These are phyloP conservation scores for Myriangium duriaei DNA, from an alignment of 2,329 filamentous ascomycete species.

Conservation along the genomic window DNA sequence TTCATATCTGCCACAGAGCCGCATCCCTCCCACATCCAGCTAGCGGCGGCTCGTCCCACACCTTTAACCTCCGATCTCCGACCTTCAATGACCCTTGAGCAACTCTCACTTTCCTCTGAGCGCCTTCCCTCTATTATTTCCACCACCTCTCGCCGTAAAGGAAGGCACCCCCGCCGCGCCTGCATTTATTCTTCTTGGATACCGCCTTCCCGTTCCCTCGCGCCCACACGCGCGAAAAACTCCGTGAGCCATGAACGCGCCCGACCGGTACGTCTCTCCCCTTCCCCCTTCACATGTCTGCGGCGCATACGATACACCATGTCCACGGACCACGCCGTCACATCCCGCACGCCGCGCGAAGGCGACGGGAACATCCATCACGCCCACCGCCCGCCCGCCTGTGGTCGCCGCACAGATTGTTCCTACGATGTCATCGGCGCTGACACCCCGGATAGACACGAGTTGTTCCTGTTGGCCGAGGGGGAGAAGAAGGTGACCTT, in stretches of 20 bases:
- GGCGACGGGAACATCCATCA: neutral
- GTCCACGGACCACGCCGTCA: neutral
- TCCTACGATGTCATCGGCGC: conserved; percentile 6
- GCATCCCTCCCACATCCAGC: neutral
- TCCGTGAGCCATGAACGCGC: conserved; percentile 37
- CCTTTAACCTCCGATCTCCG: neutral
- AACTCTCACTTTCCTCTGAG: conserved; percentile 1
- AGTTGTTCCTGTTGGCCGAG: conserved; percentile 76
- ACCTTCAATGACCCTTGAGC: neutral
- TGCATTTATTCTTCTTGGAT: conserved; percentile 8
- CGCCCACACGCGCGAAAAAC: neutral
- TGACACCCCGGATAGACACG: conserved; percentile 53
- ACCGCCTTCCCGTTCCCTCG: neutral
- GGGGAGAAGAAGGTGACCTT: conserved; percentile 91
- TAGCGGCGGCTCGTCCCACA: too few relatives aligned
- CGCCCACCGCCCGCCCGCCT: neutral
- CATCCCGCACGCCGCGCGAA: neutral
- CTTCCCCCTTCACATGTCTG: conserved; percentile 6
- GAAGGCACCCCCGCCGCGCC: conserved; percentile 3
- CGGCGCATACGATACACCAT: conserved; percentile 10
- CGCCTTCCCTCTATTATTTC: conserved; percentile 1
- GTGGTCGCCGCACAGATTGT: conserved; percentile 8
- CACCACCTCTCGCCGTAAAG: neutral
- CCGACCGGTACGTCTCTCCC: conserved; percentile 35
- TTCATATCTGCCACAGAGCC: too few relatives aligned